Evolutionary conservation across 139 green algal genomes (phyloP), one percentile per base, ranked within the genome.

Genomic region (Desmodesmus armatus): DNA sequence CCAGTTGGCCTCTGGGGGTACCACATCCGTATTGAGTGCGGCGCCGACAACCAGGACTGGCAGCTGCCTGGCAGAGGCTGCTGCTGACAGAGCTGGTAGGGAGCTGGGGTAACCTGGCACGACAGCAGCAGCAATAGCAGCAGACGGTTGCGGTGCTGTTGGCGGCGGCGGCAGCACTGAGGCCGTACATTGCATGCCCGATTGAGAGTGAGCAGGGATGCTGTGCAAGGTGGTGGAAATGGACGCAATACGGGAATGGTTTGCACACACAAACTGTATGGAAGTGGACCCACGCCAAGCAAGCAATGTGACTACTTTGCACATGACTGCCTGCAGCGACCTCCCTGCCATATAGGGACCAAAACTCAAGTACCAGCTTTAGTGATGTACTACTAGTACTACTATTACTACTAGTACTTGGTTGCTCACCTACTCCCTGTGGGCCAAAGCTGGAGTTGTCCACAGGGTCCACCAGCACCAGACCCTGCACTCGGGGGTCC

Each of bases 401-500:
- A n/a, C n/a, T n/a, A n/a, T n/a, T n/a, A n/a, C n/a, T n/a, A n/a
- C n/a, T n/a, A n/a, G n/a, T n/a, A n/a, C n/a, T n/a, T n/a, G n/a
- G n/a, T n/a, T n/a, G 67, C n/a, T 69, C 53, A 41, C 85, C 85
- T 11, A 74, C 58, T 5, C 87, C 65, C 0, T 67, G 31, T 58
- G 89, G 31, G 78, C 88, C 79, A 87, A 92, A 91, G 58, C 65
- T 47, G 23, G 84, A 90, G 66, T 89, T 88, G 82, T 92, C 86
- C 9, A 92, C 89, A 7, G 89, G 89, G 82, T 92, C 89, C 25
- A 92, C 72, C 43, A 92, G 85, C 1, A 76, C 62, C 11, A 92
- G 49, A 11, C 85, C 89, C 65, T 86, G 73, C 5, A 93, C 87
- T 3, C 90, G 67, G 2, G 85, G 37, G 35, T 93, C 90, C 41